These are phyloP conservation scores for Cordyceps cicadae DNA, from an alignment of 2,329 filamentous ascomycete species.

Conservation along the genomic window DNA sequence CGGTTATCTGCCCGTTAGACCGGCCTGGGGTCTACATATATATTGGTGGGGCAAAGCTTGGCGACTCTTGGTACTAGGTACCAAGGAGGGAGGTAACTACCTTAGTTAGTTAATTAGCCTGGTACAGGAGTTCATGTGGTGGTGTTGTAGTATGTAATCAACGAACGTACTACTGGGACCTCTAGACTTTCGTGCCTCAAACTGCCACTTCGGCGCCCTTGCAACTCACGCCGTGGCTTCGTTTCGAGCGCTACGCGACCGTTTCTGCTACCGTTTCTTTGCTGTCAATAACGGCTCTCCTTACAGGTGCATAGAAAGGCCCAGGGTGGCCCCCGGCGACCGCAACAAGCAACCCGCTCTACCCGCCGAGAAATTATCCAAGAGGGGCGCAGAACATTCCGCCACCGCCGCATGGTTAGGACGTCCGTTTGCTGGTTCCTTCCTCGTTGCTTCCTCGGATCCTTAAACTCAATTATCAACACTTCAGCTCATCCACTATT, in stretches of 20 bases:
- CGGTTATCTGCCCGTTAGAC: neutral
- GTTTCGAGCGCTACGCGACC: neutral
- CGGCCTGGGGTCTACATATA: neutral
- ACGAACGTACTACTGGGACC: neutral
- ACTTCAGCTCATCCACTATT: neutral
- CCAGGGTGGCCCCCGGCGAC: neutral
- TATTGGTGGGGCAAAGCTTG: neutral
- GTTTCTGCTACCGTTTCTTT: neutral
- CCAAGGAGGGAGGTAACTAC: too few species aligned
- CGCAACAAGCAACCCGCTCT: neutral
- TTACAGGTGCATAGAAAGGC: neutral
- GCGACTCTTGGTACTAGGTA: neutral
- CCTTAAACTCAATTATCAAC: neutral
- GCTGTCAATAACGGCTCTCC: neutral
- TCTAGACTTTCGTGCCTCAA: neutral
- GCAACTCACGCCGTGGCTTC: neutral
- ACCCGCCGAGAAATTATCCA: slow-evolving; percentile 1
- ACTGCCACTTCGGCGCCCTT: neutral
- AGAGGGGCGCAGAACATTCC: slow-evolving; percentile 1
- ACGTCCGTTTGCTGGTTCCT: neutral
- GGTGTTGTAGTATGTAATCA: neutral
- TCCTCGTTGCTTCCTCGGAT: neutral
- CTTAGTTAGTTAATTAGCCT: neutral
- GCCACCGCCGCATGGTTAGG: neutral
- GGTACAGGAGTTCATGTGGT: too few species aligned